A percentile compares a stretch with the other conserved stretches of the same genome.
Conservation (phyloP, 805 yeast genomes). For the Yarrowia sp. region DNA sequence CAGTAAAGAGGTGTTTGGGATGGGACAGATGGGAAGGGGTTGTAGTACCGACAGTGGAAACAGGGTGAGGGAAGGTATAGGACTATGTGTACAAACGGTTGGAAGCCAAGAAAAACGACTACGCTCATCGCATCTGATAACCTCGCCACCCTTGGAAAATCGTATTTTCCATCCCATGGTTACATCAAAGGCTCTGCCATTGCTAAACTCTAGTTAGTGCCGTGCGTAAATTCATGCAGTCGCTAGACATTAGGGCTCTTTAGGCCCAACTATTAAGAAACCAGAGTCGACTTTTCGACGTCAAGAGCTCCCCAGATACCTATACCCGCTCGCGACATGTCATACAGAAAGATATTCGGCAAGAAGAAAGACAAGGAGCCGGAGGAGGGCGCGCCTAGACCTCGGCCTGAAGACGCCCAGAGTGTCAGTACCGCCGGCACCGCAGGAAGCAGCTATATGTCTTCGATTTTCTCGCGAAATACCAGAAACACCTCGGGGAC, state of each 20-base stretch:
- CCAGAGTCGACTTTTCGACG: constrained; percentile 10
- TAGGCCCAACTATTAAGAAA: constrained; percentile 6
- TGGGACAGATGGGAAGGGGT: no score
- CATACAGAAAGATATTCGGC: constrained; percentile 36
- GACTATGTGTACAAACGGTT: no score
- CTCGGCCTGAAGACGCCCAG: constrained; percentile 23
- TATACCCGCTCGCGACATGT: constrained; percentile 11
- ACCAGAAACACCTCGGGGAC: constrained; percentile 32
- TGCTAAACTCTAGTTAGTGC: constrained; percentile 38
- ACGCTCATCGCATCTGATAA: neutral
- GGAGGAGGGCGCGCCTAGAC: constrained; percentile 19
- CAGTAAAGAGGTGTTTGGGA: neutral
- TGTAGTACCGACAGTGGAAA: no score
- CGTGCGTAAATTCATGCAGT: constrained; percentile 38
- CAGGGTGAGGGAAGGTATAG: no score
- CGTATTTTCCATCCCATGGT: neutral
- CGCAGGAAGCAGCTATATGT: constrained; percentile 32
- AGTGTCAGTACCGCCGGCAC: constrained; percentile 27
- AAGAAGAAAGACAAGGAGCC: constrained; percentile 36
- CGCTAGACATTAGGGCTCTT: constrained; percentile 2
- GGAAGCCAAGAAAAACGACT: no score
- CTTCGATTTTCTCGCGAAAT: constrained; percentile 30
- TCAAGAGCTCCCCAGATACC: neutral
- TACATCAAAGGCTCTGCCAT: constrained; percentile 8
- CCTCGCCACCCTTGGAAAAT: neutral